Percentiles rank a stretch among this genome's conserved stretches.
Evolutionary conservation across 768 basidiomycete genomes (phyloP).

Genomic region (Hygrocybe coccinea): DNA sequence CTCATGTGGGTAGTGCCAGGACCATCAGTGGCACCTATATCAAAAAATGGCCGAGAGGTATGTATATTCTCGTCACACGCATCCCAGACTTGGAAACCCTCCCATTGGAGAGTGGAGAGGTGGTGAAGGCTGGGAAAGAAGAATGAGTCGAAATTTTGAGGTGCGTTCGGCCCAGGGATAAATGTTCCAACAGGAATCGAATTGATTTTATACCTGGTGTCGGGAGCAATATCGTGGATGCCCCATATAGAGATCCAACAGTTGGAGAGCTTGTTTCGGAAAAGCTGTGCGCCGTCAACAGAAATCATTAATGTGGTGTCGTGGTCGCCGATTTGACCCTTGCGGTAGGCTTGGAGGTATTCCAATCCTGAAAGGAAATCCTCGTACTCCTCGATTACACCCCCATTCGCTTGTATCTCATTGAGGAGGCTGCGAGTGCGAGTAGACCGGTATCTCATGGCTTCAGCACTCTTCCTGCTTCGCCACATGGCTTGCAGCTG

Average conservation of each 20-base stretch:
- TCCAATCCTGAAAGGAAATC: slow-evolving; percentile 30
- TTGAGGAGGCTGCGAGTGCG: slow-evolving; percentile 19
- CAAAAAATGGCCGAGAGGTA: slow-evolving; percentile 18
- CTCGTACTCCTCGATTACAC: slow-evolving; percentile 4
- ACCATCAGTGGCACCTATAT: slow-evolving; percentile 30
- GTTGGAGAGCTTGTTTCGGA: slow-evolving; percentile 31
- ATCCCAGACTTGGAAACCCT: slow-evolving; percentile 23
- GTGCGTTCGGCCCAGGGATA: slow-evolving; percentile 37
- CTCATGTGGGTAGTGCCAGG: slow-evolving; percentile 28
- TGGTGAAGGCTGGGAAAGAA: slow-evolving; percentile 33
- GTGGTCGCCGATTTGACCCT: slow-evolving; percentile 19
- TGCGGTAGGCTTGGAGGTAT: slow-evolving; percentile 21
- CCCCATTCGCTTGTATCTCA: slow-evolving; percentile 6
- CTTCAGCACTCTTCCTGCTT: slow-evolving; percentile 16
- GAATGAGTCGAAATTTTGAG: slow-evolving; percentile 33
- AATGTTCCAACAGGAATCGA: slow-evolving; percentile 29
- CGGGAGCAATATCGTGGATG: slow-evolving; percentile 28
- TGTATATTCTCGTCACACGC: neutral
- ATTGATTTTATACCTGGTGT: slow-evolving; percentile 28
- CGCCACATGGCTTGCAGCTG: slow-evolving; percentile 37
- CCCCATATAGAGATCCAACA: slow-evolving; percentile 37
- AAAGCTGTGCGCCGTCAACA: slow-evolving; percentile 40
- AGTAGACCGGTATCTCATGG: slow-evolving; percentile 25
- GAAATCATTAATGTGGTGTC: slow-evolving; percentile 35
- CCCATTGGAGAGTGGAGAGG: slow-evolving; percentile 24